Conservation (phyloP, 2,329 filamentous ascomycete species). For the Eurotiales sp. region DNA sequence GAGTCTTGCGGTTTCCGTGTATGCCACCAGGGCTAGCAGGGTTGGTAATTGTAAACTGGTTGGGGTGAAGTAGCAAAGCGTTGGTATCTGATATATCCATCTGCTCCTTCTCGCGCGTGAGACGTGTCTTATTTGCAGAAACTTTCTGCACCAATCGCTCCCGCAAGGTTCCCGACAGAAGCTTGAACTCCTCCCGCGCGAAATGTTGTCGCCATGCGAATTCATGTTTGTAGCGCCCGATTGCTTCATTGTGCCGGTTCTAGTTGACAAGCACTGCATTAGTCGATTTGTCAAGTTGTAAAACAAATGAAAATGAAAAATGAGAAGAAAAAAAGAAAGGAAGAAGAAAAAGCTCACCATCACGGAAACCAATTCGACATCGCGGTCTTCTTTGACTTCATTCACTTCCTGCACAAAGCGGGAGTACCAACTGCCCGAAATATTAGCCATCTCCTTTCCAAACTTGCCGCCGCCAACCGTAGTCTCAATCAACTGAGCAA, state of each 20-base stretch:
- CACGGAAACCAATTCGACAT: slow-evolving; percentile 75
- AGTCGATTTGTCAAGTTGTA: no score
- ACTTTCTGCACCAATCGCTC: slow-evolving; percentile 59
- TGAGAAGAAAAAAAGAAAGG: not conserved
- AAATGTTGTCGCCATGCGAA: slow-evolving; percentile 59
- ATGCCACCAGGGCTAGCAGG: slow-evolving; percentile 60
- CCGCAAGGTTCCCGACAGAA: slow-evolving; percentile 56
- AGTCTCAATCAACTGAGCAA: slow-evolving; percentile 59
- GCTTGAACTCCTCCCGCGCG: slow-evolving; percentile 60
- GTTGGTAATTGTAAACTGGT: slow-evolving; percentile 63
- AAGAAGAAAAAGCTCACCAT: slow-evolving; percentile 59
- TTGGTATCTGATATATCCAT: slow-evolving; percentile 65
- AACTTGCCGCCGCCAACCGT: slow-evolving; percentile 56
- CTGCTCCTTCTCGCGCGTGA: slow-evolving; percentile 64
- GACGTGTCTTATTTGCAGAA: slow-evolving; percentile 52
- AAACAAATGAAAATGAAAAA: no score
- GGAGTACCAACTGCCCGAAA: slow-evolving; percentile 75
- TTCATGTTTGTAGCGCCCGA: slow-evolving; percentile 54
- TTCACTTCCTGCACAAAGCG: slow-evolving; percentile 85
- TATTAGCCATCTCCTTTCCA: slow-evolving; percentile 63
- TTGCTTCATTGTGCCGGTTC: slow-evolving; percentile 55
- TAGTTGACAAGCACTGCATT: slow-evolving; percentile 27
- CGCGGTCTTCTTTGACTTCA: slow-evolving; percentile 79
- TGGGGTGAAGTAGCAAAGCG: slow-evolving; percentile 61
- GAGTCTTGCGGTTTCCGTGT: slow-evolving; percentile 59